Evolutionary conservation across 257 asterid species (phyloP), one percentile per base, ranked within the genome.

Genomic region (Capsicum pubescens): DNA sequence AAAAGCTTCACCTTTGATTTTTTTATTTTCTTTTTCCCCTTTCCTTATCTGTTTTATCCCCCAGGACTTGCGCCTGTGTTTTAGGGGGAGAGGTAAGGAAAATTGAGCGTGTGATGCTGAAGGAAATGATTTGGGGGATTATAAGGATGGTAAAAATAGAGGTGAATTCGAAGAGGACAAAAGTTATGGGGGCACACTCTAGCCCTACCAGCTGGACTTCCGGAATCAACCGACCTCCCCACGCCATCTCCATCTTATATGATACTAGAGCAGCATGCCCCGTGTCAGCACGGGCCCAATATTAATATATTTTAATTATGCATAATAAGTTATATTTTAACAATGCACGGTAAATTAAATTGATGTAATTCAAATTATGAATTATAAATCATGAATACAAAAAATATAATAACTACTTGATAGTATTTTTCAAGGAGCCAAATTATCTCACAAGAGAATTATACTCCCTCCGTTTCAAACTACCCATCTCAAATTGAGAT

Each of bases 61-160:
- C 91, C 44, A 64, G 88, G 84, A 89, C 86, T 88, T 85, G 63
- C 92, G 94, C 92, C 93, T 88, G 60, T 84, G 88, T 90, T 90
- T 82, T 80, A 86, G 93, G 91, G 90, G 57, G 52, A 26, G 78
- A n/a, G 76, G 56, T 9, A 32, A 26, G 48, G 64, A 64, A 50
- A 67, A 39, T 39, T 35, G 59, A 35, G 68, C 0, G 82, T 13
- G 69, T 39, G 12, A 61, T 85, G 80, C 61, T 63, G 83, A 21
- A 72, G 83, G 21, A 55, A 71, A 85, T 80, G 68, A 85, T 80
- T 21, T 48, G 50, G 57, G 84, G 58, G 80, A 10, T 56, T 82
- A 74, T 82, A 85, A 54, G 64, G 66, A 82, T n/a, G 60, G 56
- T 76, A 19, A 67, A 55, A 67, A 42, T 50, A 35, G 59, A 26